Conservation (phyloP, 192 early-diverging fungal species). For the Pilaira anomala region DNA sequence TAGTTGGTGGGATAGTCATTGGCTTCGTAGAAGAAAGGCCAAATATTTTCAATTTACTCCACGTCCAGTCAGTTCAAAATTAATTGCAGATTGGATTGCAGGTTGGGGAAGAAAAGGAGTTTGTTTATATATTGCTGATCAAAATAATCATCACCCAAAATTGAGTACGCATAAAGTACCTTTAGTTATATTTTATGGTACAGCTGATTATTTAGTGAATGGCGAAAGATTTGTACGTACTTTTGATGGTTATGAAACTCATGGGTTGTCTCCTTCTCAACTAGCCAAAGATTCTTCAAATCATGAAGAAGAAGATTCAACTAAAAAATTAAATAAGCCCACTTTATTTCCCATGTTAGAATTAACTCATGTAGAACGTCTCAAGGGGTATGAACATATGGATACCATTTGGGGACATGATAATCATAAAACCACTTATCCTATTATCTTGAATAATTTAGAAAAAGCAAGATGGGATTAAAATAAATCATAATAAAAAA, state of each 20-base stretch:
- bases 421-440: slow-evolving; percentile 26
- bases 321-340: not conserved
- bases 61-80: slow-evolving; percentile 22
- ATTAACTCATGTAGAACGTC: slow-evolving; percentile 31
- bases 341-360: slow-evolving; percentile 17
- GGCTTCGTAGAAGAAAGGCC: slow-evolving; percentile 38
- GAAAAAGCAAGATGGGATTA: not conserved
- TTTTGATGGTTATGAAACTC: slow-evolving; percentile 16
- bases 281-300: slow-evolving; percentile 2
- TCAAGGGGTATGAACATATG: slow-evolving; percentile 44
- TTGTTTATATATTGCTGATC: slow-evolving; percentile 3
- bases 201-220: slow-evolving; percentile 45
- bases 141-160: not conserved
- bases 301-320: too few species aligned
- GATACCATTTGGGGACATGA: slow-evolving; percentile 38
- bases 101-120: slow-evolving; percentile 32
- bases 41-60: slow-evolving; percentile 58
- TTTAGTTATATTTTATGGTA: slow-evolving; percentile 48
- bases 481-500: not conserved
- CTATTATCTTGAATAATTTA: slow-evolving; percentile 1
- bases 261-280: not conserved
- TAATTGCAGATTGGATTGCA: slow-evolving; percentile 25
- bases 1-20: slow-evolving; percentile 47
- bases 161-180: slow-evolving; percentile 24
- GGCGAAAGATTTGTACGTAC: slow-evolving; percentile 24